Conservation (phyloP, 306 rosid genomes). For the Ormosia emarginata region DNA sequence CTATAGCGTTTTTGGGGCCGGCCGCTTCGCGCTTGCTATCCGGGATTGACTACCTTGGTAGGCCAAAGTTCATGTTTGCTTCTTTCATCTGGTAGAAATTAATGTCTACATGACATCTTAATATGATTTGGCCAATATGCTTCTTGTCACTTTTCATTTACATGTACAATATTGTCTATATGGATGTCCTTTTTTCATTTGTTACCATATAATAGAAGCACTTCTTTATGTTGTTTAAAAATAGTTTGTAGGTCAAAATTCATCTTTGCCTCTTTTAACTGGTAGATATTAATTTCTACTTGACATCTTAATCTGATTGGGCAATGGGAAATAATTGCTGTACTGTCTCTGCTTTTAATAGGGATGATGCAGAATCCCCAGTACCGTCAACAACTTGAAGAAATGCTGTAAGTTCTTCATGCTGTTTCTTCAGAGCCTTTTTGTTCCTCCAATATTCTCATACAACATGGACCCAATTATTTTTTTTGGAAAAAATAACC, state of each 20-base stretch:
- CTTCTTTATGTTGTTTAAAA: not conserved
- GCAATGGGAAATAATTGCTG: not conserved
- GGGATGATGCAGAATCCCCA: conserved; percentile 98
- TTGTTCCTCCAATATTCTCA: not conserved
- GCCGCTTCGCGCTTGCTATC: too few species aligned
- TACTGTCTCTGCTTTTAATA: conserved; percentile 26
- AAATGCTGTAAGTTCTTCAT: conserved; percentile 76
- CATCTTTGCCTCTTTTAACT: conserved; percentile 4
- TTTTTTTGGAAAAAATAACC: not conserved
- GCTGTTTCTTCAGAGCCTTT: not conserved
- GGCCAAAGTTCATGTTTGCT: conserved; percentile 8
- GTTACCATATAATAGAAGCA: not conserved
- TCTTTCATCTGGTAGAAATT: not conserved
- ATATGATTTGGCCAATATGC: not conserved
- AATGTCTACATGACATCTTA: not conserved
- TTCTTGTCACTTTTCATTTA: not conserved
- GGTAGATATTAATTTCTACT: not conserved
- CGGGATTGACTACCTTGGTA: not conserved
- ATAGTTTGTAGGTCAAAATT: conserved; percentile 7
- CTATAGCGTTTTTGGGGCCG: too few species aligned
- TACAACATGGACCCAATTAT: not conserved
- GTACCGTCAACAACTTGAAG: conserved; percentile 95
- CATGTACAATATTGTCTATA: not conserved
- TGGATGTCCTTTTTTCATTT: not conserved
- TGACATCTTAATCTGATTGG: not conserved